Evolutionary conservation across 352 stramenopile genomes (phyloP), one percentile per base, ranked within the genome.

Genomic region (Pythium brachiatum): DNA sequence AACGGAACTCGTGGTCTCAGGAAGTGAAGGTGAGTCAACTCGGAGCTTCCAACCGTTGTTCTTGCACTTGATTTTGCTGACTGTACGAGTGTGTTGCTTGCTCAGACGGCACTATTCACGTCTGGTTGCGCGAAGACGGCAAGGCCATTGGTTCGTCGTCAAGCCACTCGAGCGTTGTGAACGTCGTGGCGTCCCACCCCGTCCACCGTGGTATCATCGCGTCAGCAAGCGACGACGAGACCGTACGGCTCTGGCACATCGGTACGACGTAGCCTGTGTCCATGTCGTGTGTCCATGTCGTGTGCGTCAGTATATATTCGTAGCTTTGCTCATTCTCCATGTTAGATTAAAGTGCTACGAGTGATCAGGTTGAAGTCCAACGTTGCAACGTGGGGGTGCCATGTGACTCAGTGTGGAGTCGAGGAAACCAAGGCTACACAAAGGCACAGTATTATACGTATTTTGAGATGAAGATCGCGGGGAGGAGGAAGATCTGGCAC

Each of bases 161-260:
- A 11, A 74, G 74, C 8, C 84, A 94, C 57, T 77, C 84, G 1
- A 88, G 83, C 48, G 74, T 88, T 41, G 73, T 94, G 21, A 94
- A 91, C 66, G 76, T 76, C n/a, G 78, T 91, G 2, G 68, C 73
- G 8, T 69, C 68, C 18, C 82, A 94, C 48, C 85, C 85, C 7
- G 23, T 75, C 12, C 68, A 73, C 51, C 47, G 63, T 5, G 69
- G 88, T 36, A 53, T 94, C 18, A 60, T 94, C 41, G 83, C 75
- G 5, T 90, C 75, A 26, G 83, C 81, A 51, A 89, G 82, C 32
- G 85, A 94, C 62, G 85, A 94, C 50, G 81, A 89, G 47, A 92
- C 82, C 2, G 60, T 94, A 18, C 66, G 70, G 16, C 7, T 77
- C 7, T 77, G 70, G 70, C 47, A 54, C 41, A 31, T 72, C 32